Percentiles rank a stretch among this genome's conserved stretches.
phyloP scores from a whole-genome alignment of 139 green algal genomes.

The Picochlorum sp. region DNA sequence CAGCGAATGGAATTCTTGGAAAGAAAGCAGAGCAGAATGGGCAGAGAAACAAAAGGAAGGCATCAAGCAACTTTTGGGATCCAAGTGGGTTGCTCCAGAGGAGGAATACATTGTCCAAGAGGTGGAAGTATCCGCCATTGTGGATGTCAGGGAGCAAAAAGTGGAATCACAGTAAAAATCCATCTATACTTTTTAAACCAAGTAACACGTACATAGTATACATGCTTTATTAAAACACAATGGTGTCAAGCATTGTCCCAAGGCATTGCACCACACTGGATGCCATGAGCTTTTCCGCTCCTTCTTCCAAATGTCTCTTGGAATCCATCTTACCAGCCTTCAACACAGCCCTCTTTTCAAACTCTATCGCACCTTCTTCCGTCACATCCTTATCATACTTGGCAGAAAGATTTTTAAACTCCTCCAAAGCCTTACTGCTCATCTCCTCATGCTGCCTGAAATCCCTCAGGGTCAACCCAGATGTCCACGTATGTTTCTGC shows the following conservation, averaged over 20 bases:
- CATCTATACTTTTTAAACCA: too few relatives aligned
- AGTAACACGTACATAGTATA: too few relatives aligned
- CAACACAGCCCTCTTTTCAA: slow-evolving; percentile 78
- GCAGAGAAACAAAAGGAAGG: slow-evolving; percentile 9
- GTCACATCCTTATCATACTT: slow-evolving; percentile 80
- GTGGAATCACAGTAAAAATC: not conserved
- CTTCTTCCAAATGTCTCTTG: slow-evolving; percentile 86
- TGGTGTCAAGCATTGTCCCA: slow-evolving; percentile 90
- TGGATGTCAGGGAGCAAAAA: slow-evolving; percentile 68
- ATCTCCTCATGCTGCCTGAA: slow-evolving; percentile 53
- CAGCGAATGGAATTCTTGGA: slow-evolving; percentile 63
- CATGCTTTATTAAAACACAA: slow-evolving; percentile 66
- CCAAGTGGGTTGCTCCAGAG: slow-evolving; percentile 16
- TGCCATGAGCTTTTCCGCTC: slow-evolving; percentile 71
- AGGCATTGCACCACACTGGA: slow-evolving; percentile 90
- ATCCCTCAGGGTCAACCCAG: slow-evolving; percentile 69
- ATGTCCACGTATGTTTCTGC: slow-evolving; percentile 84
- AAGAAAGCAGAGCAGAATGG: slow-evolving; percentile 19
- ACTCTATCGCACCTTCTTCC: slow-evolving; percentile 80
- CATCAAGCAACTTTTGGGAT: slow-evolving; percentile 28
- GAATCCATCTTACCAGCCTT: slow-evolving; percentile 89
- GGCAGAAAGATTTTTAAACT: slow-evolving; percentile 64
- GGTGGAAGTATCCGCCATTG: slow-evolving; percentile 59
- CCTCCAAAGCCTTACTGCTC: slow-evolving; percentile 75
- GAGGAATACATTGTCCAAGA: slow-evolving; percentile 43